Evolutionary conservation across 768 basidiomycete species (phyloP).

Genomic region (Mycena kentingensis): DNA sequence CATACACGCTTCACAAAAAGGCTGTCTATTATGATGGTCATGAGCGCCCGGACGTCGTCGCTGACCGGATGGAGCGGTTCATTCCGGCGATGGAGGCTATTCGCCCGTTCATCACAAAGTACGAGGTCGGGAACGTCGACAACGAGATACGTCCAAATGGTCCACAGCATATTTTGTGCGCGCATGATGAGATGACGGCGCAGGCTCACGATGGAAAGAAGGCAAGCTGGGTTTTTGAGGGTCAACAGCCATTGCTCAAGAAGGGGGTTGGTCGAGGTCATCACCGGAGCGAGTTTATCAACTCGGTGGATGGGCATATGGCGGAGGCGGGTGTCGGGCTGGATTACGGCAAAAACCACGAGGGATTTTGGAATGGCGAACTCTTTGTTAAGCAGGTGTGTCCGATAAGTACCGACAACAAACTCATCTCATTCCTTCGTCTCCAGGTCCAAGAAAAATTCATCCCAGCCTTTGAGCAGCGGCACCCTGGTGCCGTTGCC

Average conservation of each 20-base stretch:
- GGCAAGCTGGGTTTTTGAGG: conserved; percentile 30
- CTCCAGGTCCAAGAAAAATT: conserved; percentile 7
- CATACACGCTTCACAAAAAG: conserved; percentile 16
- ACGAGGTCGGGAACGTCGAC: conserved; percentile 12
- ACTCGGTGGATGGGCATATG: conserved; percentile 24
- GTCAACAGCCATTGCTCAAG: conserved; percentile 25
- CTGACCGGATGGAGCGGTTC: conserved; percentile 9
- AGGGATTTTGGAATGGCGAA: conserved; percentile 32
- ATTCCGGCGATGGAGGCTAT: conserved; percentile 10
- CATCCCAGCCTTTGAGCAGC: conserved; percentile 15
- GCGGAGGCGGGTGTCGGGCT: conserved; percentile 20
- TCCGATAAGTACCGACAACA: background rate
- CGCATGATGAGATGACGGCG: conserved; percentile 44
- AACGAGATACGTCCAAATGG: background rate
- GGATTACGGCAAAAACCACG: conserved; percentile 35
- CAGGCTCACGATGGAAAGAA: conserved; percentile 40
- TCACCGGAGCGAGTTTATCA: conserved; percentile 31
- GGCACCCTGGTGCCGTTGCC: conserved; percentile 34
- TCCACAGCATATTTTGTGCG: conserved; percentile 29
- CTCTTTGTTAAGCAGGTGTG: conserved; percentile 16
- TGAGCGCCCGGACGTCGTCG: conserved; percentile 18
- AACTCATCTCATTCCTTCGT: background rate
- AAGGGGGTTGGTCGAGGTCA: conserved; percentile 30
- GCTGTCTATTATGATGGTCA: conserved; percentile 24
- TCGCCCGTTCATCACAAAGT: background rate